phyloP scores from a whole-genome alignment of 495 filamentous ascomycete species.

The Aspergillus avenaceus region DNA sequence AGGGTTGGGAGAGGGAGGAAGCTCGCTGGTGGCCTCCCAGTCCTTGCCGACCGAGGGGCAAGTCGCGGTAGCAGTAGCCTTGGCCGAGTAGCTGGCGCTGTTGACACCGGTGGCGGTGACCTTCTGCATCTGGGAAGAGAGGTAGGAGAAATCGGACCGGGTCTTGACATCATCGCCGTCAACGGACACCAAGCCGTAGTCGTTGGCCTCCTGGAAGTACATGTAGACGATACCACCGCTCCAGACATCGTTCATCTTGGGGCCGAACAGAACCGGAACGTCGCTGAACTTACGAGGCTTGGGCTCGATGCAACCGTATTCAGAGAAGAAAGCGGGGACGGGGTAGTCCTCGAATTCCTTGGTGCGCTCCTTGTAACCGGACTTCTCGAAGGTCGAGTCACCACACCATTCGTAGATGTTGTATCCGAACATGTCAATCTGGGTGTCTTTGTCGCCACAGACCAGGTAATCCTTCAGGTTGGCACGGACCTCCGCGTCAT shows the following conservation, averaged over 20 bases:
- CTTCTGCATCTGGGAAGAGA: slow-evolving; percentile 66
- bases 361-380: slow-evolving; percentile 77
- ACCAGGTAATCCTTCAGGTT: slow-evolving; percentile 87
- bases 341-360: slow-evolving; percentile 82
- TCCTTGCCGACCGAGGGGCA: slow-evolving; percentile 64
- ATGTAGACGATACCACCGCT: slow-evolving; percentile 97
- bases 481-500: slow-evolving; percentile 74
- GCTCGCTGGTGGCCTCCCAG: slow-evolving; percentile 67
- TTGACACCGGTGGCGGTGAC: slow-evolving; percentile 62
- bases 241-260: slow-evolving; percentile 79
- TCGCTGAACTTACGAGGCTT: slow-evolving; percentile 80
- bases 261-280: slow-evolving; percentile 73
- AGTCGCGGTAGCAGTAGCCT: slow-evolving; percentile 62
- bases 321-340: slow-evolving; percentile 94
- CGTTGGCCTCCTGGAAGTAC: slow-evolving; percentile 90
- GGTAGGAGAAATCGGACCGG: slow-evolving; percentile 68
- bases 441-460: slow-evolving; percentile 63
- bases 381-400: slow-evolving; percentile 63
- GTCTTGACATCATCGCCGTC: slow-evolving; percentile 51
- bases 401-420: slow-evolving; percentile 99
- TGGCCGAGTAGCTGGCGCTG: slow-evolving; percentile 59
- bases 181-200: slow-evolving; percentile 80
- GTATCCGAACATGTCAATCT: slow-evolving; percentile 98
- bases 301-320: slow-evolving; percentile 90
- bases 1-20: slow-evolving; percentile 82